These are phyloP conservation scores for Rutstroemia sp. DNA, from an alignment of 2,329 filamentous ascomycete species.

Conservation along the genomic window DNA sequence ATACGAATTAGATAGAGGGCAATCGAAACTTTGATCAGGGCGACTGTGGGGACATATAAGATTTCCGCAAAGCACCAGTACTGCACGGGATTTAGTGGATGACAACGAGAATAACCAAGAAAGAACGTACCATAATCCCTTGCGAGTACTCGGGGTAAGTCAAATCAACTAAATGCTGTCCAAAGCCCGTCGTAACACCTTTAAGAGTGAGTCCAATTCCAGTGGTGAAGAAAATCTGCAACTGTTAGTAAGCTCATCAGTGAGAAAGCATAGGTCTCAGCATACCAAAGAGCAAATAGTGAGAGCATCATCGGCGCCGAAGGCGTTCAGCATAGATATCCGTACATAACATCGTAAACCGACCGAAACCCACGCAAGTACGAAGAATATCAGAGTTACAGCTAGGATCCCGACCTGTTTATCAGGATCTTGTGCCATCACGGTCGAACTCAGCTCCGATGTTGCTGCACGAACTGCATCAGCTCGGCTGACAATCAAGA, in stretches of 20 bases:
- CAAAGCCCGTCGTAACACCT: constrained; percentile 18
- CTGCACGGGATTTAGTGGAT: constrained; percentile 2
- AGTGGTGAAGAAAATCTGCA: constrained; percentile 14
- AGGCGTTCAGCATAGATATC: constrained; percentile 34
- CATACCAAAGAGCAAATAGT: constrained; percentile 40
- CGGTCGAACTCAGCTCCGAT: neutral
- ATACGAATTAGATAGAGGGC: constrained; percentile 8
- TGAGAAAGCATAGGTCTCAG: neutral
- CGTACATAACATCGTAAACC: constrained; percentile 39
- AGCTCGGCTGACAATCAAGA: neutral
- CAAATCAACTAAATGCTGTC: constrained; percentile 14
- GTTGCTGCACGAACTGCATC: neutral
- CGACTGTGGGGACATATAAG: constrained; percentile 37
- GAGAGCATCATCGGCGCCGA: constrained; percentile 40
- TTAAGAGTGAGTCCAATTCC: constrained; percentile 15
- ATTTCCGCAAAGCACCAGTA: constrained; percentile 26
- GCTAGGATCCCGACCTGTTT: constrained; percentile 11
- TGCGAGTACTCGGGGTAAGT: constrained; percentile 3
- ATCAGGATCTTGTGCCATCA: neutral
- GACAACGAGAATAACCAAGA: neutral
- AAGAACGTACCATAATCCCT: constrained; percentile 16
- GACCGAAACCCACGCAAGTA: constrained; percentile 33
- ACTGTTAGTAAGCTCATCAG: neutral
- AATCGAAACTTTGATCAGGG: constrained; percentile 14
- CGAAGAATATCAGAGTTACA: constrained; percentile 27